Evolutionary conservation across 106 monocot species (phyloP).

Genomic region (Dendrobium huoshanense): DNA sequence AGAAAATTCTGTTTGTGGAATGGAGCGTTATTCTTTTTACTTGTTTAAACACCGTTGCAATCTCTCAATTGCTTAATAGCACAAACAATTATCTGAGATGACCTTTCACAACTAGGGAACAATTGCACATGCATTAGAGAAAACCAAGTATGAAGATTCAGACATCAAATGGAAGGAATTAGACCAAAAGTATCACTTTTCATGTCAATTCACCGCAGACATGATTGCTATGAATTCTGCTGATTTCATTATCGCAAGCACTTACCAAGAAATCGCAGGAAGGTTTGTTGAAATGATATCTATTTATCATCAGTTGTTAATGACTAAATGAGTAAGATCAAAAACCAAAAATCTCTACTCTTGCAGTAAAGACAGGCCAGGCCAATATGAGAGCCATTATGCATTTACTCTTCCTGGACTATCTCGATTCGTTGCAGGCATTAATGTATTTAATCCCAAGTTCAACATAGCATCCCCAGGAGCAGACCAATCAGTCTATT

Average conservation of each 20-base stretch:
- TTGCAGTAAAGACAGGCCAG: constrained; percentile 77
- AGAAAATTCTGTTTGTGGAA: too few species aligned
- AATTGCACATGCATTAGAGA: constrained; percentile 95
- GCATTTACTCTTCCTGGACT: constrained; percentile 90
- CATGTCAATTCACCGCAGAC: constrained; percentile 94
- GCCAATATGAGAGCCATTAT: constrained; percentile 89
- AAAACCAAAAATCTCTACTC: background rate
- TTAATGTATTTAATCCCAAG: constrained; percentile 87
- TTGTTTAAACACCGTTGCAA: background rate
- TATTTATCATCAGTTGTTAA: background rate
- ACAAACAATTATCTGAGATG: background rate
- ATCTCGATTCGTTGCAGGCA: constrained; percentile 69
- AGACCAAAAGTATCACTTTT: constrained; percentile 88
- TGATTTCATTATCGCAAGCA: constrained; percentile 96
- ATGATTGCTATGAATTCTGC: constrained; percentile 88
- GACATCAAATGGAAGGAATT: constrained; percentile 88
- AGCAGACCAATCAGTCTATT: constrained; percentile 88
- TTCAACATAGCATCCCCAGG: constrained; percentile 98
- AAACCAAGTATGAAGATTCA: constrained; percentile 94
- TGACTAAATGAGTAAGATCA: background rate
- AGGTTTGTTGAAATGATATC: constrained; percentile 30
- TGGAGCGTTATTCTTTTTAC: background rate
- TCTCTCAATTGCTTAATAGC: background rate
- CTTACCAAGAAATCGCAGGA: constrained; percentile 97
- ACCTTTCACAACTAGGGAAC: constrained; percentile 41